phyloP scores from a whole-genome alignment of 352 stramenopile genomes.

The Discostella stelligera region DNA sequence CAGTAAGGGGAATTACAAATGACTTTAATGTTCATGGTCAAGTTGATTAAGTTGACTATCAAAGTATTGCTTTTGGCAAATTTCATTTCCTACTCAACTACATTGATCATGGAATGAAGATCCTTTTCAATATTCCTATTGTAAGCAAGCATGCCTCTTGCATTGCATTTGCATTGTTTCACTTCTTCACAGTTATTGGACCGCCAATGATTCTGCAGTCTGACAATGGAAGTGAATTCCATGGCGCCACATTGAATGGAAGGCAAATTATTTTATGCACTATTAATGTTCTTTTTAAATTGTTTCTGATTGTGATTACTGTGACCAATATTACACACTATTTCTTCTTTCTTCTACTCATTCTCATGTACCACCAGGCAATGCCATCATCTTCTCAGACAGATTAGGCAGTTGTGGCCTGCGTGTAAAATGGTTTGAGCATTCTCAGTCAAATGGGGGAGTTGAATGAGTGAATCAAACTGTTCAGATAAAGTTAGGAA shows the following conservation, averaged over 20 bases:
- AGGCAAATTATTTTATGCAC: too few species aligned
- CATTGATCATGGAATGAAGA: too few species aligned
- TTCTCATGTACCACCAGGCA: too few species aligned
- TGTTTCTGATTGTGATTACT: too few species aligned
- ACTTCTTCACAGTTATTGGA: conserved; percentile 4
- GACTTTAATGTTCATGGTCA: conserved; percentile 17
- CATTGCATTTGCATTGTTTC: background rate
- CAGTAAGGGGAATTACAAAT: conserved; percentile 11
- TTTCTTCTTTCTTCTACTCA: too few species aligned
- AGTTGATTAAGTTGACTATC: conserved; percentile 23
- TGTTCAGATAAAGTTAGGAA: too few species aligned
- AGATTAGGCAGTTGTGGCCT: background rate
- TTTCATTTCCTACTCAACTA: background rate
- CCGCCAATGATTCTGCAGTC: conserved; percentile 4
- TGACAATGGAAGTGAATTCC: background rate
- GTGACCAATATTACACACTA: too few species aligned
- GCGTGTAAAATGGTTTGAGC: background rate
- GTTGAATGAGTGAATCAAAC: too few species aligned
- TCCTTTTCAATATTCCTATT: background rate
- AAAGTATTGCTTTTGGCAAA: conserved; percentile 21
- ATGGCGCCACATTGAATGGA: too few species aligned
- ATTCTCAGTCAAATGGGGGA: background rate
- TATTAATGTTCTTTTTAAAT: too few species aligned
- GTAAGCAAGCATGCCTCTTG: background rate
- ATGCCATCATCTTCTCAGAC: too few species aligned